phyloP scores from a whole-genome alignment of 2,329 filamentous ascomycete species.

The Clonostachys solani region DNA sequence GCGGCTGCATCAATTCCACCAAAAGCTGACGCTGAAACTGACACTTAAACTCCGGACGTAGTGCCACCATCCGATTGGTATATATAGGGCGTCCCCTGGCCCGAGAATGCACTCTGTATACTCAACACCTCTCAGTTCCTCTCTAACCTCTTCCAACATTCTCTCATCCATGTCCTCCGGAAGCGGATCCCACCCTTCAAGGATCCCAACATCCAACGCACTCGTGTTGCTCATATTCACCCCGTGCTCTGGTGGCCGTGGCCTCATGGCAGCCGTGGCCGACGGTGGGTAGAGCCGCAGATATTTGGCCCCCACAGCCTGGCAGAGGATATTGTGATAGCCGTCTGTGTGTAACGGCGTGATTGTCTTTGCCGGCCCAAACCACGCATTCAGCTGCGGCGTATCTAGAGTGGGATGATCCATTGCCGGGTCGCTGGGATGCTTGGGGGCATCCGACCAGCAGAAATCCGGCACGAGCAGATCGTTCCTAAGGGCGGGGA shows the following conservation, averaged over 20 bases:
- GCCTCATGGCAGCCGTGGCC: constrained; percentile 53
- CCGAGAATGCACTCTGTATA: constrained; percentile 76
- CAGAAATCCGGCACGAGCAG: constrained; percentile 81
- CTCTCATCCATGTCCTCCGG: constrained; percentile 13
- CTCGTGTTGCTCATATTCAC: constrained; percentile 95
- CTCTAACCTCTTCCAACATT: constrained; percentile 29
- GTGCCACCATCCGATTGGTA: constrained; percentile 97
- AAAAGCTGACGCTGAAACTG: constrained; percentile 95
- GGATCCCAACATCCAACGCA: constrained; percentile 66
- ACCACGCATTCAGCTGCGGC: constrained; percentile 85
- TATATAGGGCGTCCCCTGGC: constrained; percentile 81
- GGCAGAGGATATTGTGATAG: constrained; percentile 87
- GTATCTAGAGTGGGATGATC: constrained; percentile 41
- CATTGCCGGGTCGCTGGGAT: constrained; percentile 29
- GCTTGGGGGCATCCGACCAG: constrained; percentile 63
- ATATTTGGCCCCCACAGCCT: constrained; percentile 89
- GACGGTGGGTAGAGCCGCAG: constrained; percentile 78
- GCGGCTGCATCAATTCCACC: constrained; percentile 64
- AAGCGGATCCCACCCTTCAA: constrained; percentile 55
- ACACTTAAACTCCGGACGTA: constrained; percentile 82
- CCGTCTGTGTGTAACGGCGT: constrained; percentile 92
- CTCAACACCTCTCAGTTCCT: constrained; percentile 51
- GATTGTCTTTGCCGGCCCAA: constrained; percentile 82
- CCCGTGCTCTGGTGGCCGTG: constrained; percentile 59
- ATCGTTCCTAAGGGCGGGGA: constrained; percentile 72